Conservation (phyloP, 805 yeast genomes). For the Myxozyma lipomycoides region DNA sequence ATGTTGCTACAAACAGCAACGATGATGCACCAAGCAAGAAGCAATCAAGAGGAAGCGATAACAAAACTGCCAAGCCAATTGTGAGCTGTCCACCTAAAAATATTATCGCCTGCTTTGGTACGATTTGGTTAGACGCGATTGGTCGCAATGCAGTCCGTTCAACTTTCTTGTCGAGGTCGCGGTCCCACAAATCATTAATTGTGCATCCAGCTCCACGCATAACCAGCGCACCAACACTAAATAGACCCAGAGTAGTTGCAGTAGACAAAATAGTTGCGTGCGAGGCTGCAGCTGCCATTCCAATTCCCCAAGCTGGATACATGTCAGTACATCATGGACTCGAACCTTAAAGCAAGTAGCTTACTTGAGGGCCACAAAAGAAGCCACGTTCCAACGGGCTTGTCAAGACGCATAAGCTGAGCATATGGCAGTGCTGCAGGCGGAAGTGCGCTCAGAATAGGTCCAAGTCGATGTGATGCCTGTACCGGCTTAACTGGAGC, state of each 20-base stretch:
- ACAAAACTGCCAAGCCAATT: constrained; percentile 67
- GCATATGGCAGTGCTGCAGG: constrained; percentile 80
- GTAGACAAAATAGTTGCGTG: constrained; percentile 65
- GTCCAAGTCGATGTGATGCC: constrained; percentile 33
- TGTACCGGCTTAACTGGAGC: neutral
- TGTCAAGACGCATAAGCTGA: constrained; percentile 84
- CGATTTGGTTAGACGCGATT: constrained; percentile 80
- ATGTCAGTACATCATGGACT: neutral
- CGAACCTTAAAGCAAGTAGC: constrained; percentile 2
- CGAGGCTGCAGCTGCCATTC: constrained; percentile 76
- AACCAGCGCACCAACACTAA: constrained; percentile 77
- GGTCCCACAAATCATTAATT: constrained; percentile 82
- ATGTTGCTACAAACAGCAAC: constrained; percentile 71
- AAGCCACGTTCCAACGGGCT: constrained; percentile 92
- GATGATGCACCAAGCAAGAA: constrained; percentile 79
- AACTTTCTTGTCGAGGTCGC: constrained; percentile 78
- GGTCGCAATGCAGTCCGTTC: constrained; percentile 88
- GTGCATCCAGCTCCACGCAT: constrained; percentile 99
- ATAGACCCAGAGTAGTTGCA: constrained; percentile 58
- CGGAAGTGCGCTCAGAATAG: constrained; percentile 62
- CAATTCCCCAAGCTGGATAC: constrained; percentile 75
- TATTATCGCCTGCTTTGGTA: constrained; percentile 60
- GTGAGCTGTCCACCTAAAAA: constrained; percentile 71
- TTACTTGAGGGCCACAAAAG: constrained; percentile 67
- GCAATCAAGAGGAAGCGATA: constrained; percentile 73